These are phyloP conservation scores for Clonostachys chloroleuca DNA, from an alignment of 2,329 filamentous ascomycete genomes.

Conservation along the genomic window DNA sequence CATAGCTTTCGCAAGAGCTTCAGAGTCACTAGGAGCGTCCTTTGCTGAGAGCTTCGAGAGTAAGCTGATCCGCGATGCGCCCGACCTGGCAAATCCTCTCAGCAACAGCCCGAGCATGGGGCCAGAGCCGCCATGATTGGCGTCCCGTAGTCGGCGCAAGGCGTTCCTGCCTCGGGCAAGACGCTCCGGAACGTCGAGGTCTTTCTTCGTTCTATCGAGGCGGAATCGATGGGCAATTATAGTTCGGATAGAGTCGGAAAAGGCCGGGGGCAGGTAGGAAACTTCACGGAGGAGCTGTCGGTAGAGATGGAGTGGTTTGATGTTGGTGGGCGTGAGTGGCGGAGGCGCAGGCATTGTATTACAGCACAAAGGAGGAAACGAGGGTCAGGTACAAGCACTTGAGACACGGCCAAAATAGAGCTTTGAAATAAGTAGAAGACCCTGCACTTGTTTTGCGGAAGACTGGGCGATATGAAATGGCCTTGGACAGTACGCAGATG, in stretches of 20 bases:
- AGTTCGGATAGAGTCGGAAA: slow-evolving; percentile 10
- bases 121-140: slow-evolving; percentile 42
- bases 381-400: too few species aligned
- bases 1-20: slow-evolving; percentile 19
- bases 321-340: background rate
- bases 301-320: slow-evolving; percentile 32
- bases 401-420: too few species aligned
- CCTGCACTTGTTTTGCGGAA: too few species aligned
- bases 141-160: slow-evolving; percentile 46
- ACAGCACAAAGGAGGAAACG: too few species aligned
- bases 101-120: slow-evolving; percentile 43
- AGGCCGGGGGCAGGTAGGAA: slow-evolving; percentile 52
- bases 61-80: slow-evolving; percentile 44
- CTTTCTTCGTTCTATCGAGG: slow-evolving; percentile 23
- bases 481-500: too few species aligned
- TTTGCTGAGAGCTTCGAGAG: slow-evolving; percentile 28
- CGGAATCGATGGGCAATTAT: slow-evolving; percentile 32
- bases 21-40: slow-evolving; percentile 30
- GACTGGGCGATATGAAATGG: too few species aligned
- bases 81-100: slow-evolving; percentile 47
- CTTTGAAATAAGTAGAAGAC: too few species aligned
- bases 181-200: slow-evolving; percentile 13
- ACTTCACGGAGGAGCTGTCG: slow-evolving; percentile 56
- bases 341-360: too few species aligned
- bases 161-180: slow-evolving; percentile 32